Evolutionary conservation across 2,329 filamentous ascomycete species (phyloP), one percentile per base, ranked within the genome.

Genomic region (Sclerotiophoma versabilis): DNA sequence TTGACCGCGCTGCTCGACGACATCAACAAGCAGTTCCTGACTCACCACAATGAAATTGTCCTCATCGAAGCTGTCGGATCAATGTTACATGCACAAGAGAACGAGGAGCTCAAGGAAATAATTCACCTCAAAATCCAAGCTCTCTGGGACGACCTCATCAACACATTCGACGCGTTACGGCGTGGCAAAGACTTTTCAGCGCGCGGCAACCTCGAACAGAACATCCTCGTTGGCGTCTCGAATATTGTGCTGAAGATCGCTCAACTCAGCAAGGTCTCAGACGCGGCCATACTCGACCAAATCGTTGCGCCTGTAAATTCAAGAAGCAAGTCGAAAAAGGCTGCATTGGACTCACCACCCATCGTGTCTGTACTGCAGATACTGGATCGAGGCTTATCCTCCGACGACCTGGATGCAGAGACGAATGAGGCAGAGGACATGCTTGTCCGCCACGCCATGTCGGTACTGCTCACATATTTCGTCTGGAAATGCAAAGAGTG

Each of bases 21-120:
- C 67, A 92, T 98, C 64, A 92, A 91, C 73, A 92, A 91, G 53
- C 95, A 99, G 66, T 98, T 99, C 77, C 87, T 90, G 65, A 87
- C 92, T n/a, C 95, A 99, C 70, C 90, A 91, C 36, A 91, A 96
- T 67, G 89, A 91, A 65, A 85, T 85, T 49, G 93, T 98, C 15
- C 81, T 99, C 38, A 86, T 87, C 10, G 93, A 97, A 74, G 93
- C 92, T 12, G 89, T 90, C 23, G 83, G 87, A 19, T 91, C 93
- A 5, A 84, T 99, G 30, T 78, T 96, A 26, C 92, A 96, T 70
- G 92, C 93, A 8, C 88, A 91, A 60, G 88, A 87, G 57, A 93
- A 92, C 58, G 92, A 95, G 57, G 93, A 96, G 69, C 85, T 96
- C 27, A 90, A 93, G 62, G 95, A 99, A 66, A 79, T 92, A 11